Evolutionary conservation across 257 asterid species (phyloP).

Genomic region (Solanum rostratum): DNA sequence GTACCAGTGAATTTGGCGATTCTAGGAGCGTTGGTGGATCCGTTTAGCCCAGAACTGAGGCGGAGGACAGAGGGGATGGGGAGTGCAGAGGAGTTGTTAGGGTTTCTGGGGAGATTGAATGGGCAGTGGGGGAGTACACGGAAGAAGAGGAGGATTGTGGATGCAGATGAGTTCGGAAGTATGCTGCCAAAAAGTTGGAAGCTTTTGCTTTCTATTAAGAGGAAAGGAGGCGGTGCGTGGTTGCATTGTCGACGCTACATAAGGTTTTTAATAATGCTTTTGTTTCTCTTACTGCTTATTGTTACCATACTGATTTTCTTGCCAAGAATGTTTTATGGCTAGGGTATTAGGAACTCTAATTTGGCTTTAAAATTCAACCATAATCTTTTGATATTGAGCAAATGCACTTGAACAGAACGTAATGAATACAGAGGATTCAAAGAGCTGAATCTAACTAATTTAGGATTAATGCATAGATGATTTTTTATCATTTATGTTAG

Average conservation of each 20-base stretch:
- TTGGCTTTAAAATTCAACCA: neutral
- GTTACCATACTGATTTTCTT: neutral
- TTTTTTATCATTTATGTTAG: neutral
- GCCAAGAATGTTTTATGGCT: neutral
- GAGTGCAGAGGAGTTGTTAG: constrained; percentile 47
- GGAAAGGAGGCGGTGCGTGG: constrained; percentile 49
- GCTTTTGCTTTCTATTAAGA: constrained; percentile 53
- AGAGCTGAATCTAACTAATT: neutral
- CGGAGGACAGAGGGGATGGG: constrained; percentile 36
- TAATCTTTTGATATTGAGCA: neutral
- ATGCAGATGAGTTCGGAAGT: constrained; percentile 58
- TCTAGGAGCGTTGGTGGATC: constrained; percentile 44
- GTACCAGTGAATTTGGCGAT: constrained; percentile 47
- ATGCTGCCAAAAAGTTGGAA: constrained; percentile 71
- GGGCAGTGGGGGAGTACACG: constrained; percentile 85
- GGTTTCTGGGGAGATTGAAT: constrained; percentile 36
- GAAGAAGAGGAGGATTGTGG: constrained; percentile 69
- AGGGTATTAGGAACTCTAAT: neutral
- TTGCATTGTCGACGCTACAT: constrained; percentile 62
- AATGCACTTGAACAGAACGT: neutral
- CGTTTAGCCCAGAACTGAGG: constrained; percentile 40
- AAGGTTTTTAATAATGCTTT: constrained; percentile 35
- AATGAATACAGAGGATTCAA: neutral
- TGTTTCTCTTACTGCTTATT: neutral
- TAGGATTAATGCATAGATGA: neutral